Conservation (phyloP, 192 early-diverging fungal genomes). For the Entomortierella chlamydospora region DNA sequence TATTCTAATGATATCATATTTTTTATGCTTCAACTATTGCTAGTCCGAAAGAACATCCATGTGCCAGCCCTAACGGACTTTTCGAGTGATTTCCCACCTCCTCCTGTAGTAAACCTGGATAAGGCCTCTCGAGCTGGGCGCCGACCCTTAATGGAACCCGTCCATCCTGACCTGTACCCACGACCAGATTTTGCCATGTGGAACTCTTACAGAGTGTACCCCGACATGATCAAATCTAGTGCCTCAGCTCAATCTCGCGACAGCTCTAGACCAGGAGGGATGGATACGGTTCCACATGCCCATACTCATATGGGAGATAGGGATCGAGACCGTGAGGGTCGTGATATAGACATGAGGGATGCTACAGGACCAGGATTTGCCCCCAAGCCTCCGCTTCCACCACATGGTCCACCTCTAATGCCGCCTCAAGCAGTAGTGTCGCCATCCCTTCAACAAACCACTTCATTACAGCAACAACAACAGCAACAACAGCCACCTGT, state of each 20-base stretch:
- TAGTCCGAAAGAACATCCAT: constrained; percentile 51
- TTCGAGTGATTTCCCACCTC: constrained; percentile 51
- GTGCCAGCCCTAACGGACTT: constrained; percentile 45
- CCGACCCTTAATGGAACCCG: constrained; percentile 63
- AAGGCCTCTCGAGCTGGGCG: constrained; percentile 44
- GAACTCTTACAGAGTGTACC: constrained; percentile 63
- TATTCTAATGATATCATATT: neutral
- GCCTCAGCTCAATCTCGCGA: neutral
- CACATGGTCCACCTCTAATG: constrained; percentile 19
- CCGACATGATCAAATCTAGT: constrained; percentile 41
- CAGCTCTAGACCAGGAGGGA: constrained; percentile 33
- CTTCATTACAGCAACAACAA: constrained; percentile 9
- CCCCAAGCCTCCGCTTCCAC: constrained; percentile 27
- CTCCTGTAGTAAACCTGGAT: constrained; percentile 41
- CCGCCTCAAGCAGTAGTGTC: constrained; percentile 17
- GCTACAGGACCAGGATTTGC: constrained; percentile 33
- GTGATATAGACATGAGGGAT: constrained; percentile 32
- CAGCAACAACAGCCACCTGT: constrained; percentile 8
- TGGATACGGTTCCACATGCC: constrained; percentile 31
- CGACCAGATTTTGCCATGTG: constrained; percentile 81
- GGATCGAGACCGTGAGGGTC: constrained; percentile 24
- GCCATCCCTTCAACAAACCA: constrained; percentile 12
- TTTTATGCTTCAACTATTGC: neutral
- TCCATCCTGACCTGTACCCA: constrained; percentile 76
- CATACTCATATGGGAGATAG: constrained; percentile 30